Conservation (phyloP, 2,329 filamentous ascomycete genomes). For the Fusarium pseudograminearum region DNA sequence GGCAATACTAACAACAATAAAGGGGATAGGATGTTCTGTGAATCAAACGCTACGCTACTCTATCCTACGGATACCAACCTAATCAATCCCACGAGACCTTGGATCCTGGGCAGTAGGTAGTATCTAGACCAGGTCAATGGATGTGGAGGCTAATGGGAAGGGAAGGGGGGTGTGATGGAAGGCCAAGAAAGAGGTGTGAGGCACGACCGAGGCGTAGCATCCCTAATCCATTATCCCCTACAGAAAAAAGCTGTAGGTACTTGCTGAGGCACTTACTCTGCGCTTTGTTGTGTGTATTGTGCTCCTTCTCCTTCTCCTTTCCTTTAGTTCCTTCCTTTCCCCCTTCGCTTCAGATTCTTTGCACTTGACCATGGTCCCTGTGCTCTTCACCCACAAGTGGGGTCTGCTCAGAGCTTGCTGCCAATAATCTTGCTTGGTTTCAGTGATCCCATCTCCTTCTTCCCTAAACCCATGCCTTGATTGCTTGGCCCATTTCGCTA, state of each 20-base stretch:
- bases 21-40: constrained; percentile 27
- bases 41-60: constrained; percentile 19
- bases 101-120: constrained; percentile 6
- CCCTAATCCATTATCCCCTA: background rate
- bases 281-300: background rate
- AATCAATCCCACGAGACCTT: constrained; percentile 32
- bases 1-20: constrained; percentile 26
- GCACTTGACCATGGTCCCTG: constrained; percentile 23
- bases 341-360: constrained; percentile 5
- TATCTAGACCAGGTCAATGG: constrained; percentile 5
- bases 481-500: constrained; percentile 38
- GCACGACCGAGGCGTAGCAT: constrained; percentile 7
- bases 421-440: constrained; percentile 5
- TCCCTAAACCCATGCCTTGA: constrained; percentile 21
- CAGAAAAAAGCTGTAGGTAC: background rate
- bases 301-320: constrained; percentile 11
- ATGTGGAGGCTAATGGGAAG: background rate
- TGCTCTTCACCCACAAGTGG: constrained; percentile 13
- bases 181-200: constrained; percentile 13
- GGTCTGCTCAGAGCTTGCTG: constrained; percentile 18
- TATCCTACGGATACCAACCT: constrained; percentile 23
- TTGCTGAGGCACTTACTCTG: background rate
- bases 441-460: constrained; percentile 2
- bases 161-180: constrained; percentile 1
- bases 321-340: constrained; percentile 11